Percentiles rank a stretch among this genome's conserved stretches.
Evolutionary conservation across 306 rosid species (phyloP).

Genomic region (Acmispon strigosus): DNA sequence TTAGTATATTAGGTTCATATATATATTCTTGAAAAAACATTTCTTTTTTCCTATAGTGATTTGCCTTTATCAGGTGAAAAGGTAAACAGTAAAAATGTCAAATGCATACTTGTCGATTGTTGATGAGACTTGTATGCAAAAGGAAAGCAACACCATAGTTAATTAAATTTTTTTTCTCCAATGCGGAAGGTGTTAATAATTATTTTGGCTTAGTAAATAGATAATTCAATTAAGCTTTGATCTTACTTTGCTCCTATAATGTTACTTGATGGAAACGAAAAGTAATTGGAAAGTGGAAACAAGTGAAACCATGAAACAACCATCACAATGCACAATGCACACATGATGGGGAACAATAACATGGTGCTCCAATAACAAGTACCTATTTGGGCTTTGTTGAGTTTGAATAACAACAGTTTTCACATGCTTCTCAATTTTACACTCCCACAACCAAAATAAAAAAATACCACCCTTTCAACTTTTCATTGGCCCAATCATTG

Average conservation of each 20-base stretch:
- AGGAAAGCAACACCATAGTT: background rate
- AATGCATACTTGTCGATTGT: background rate
- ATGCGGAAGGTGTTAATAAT: background rate
- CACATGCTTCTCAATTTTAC: background rate
- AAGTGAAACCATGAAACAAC: background rate
- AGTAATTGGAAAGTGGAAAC: background rate
- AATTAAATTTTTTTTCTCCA: background rate
- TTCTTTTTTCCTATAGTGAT: background rate
- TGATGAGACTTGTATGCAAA: background rate
- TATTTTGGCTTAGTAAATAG: background rate
- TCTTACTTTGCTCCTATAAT: background rate
- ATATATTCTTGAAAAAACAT: background rate
- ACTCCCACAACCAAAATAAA: background rate
- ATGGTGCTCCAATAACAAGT: background rate
- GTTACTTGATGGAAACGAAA: background rate
- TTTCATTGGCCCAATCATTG: constrained; percentile 10
- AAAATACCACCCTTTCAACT: background rate
- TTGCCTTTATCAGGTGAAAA: background rate
- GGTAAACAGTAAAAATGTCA: background rate
- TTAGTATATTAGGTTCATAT: background rate
- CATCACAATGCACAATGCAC: background rate
- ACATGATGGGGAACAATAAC: constrained; percentile 5
- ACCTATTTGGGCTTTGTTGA: background rate
- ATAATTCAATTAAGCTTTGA: background rate
- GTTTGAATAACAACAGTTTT: background rate